Base-by-base conservation (phyloP, 2,329 filamentous ascomycete species). In the Amauroascus verrucosus region DNA sequence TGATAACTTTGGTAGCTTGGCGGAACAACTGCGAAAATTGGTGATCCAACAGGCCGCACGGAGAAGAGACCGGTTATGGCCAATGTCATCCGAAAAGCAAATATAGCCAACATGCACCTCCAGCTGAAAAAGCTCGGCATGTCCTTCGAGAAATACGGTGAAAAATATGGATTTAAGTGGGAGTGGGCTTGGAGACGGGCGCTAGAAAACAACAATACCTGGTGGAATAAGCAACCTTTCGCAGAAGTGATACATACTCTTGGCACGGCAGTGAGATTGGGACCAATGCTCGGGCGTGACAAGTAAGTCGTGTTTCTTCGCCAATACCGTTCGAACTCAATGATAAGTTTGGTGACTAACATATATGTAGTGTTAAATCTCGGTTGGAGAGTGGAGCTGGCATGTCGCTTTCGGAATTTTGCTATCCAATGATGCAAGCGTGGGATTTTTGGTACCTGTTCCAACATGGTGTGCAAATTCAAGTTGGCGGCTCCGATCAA, bases 391-490 rank as follows among this genome's bases (percentile, higher is more conserved):
- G 83, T 51, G 88, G 88, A 35, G 86, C 93, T 58, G 94, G 93
- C 61, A 91, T 98, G 85, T 94, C 90, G 0, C 86, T 94, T 62
- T 84, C 88, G 33, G 93, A 98, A 66, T 95, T 98, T 68, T 80
- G 83, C 40, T 98, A 98, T 64, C 93, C 94, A 1, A 72, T 98
- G 14, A 81, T 97, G 62, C 93, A 98, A 67, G 89, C 85, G 20
- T 97, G 90, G 85, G 93, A 98, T 67, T 98, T 90, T 81, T 97
- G 88, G 87, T 78, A 86, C 61, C 78, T 97, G 72, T 94, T 86
- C 70, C 77, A 80, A 22, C 78, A 77, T 49, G 76, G 78, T 46
- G 77, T 89, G 8, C 84, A 90, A 64, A 79, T 97, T 66, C 89
- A 98, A 70, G 87, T 98, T 50, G 93, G 93, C 54, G 93, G 93